Evolutionary conservation across 2,329 filamentous ascomycete genomes (phyloP).

Genomic region (Ascochyta lentis): DNA sequence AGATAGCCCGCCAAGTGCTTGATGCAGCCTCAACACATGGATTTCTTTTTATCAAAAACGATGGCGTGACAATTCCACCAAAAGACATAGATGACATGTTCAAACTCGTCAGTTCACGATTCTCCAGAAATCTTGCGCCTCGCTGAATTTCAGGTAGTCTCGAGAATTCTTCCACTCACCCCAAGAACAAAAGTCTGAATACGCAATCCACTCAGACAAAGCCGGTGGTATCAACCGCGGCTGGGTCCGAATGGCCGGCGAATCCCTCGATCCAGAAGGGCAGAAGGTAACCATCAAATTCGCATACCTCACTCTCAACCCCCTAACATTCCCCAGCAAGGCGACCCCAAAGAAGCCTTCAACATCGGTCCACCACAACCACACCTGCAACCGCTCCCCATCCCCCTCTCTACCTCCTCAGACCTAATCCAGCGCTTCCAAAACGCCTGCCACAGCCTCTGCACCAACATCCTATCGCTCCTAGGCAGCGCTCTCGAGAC

Average conservation of each 20-base stretch:
- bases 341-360: slow-evolving; percentile 83
- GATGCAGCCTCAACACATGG: slow-evolving; percentile 82
- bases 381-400: slow-evolving; percentile 75
- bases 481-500: slow-evolving; percentile 78
- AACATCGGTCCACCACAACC: slow-evolving; percentile 81
- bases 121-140: neutral
- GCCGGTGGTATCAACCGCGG: slow-evolving; percentile 74
- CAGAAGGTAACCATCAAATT: slow-evolving; percentile 66
- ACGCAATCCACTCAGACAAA: slow-evolving; percentile 70
- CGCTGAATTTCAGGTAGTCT: slow-evolving; percentile 58
- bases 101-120: slow-evolving; percentile 63
- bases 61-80: slow-evolving; percentile 70
- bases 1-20: slow-evolving; percentile 73
- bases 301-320: slow-evolving; percentile 41
- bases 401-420: slow-evolving; percentile 66
- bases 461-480: slow-evolving; percentile 73
- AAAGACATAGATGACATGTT: slow-evolving; percentile 75
- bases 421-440: slow-evolving; percentile 71
- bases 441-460: slow-evolving; percentile 73
- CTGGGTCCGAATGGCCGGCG: slow-evolving; percentile 86
- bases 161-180: slow-evolving; percentile 75
- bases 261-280: slow-evolving; percentile 83
- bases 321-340: slow-evolving; percentile 60
- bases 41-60: slow-evolving; percentile 87
- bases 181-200: slow-evolving; percentile 73